Evolutionary conservation across 192 early-diverging fungal species (phyloP).

Genomic region (Linnemannia schmuckeri): DNA sequence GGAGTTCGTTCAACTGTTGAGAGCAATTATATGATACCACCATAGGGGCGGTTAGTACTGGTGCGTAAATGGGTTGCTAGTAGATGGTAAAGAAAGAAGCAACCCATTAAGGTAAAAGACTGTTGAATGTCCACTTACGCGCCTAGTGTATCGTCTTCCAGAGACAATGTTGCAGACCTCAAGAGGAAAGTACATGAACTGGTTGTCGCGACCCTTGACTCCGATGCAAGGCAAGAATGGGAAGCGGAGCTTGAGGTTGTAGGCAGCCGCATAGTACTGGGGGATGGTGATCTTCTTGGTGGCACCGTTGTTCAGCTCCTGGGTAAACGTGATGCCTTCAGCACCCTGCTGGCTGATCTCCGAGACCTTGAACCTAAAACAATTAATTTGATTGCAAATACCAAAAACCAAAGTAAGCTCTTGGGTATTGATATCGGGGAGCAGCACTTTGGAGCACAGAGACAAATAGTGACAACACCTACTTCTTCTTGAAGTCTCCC

Average conservation of each 20-base stretch:
- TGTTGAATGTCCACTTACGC: slow-evolving; percentile 77
- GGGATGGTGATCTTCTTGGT: slow-evolving; percentile 67
- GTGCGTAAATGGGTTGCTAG: not conserved
- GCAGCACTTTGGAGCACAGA: not conserved
- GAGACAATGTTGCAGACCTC: slow-evolving; percentile 88
- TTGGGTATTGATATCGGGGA: not conserved
- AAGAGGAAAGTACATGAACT: slow-evolving; percentile 76
- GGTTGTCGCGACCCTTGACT: slow-evolving; percentile 60
- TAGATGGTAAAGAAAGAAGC: not conserved
- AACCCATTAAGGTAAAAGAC: slow-evolving; percentile 42
- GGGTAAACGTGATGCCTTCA: slow-evolving; percentile 76
- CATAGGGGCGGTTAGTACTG: not conserved
- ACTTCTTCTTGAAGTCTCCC: slow-evolving; percentile 58
- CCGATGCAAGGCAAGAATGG: slow-evolving; percentile 86
- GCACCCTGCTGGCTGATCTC: slow-evolving; percentile 72
- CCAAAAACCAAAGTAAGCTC: not conserved
- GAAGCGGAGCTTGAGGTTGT: slow-evolving; percentile 76
- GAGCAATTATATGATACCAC: too few species aligned
- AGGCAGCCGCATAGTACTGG: slow-evolving; percentile 80
- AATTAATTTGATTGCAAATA: not conserved
- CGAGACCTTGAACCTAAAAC: slow-evolving; percentile 70
- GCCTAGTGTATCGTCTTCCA: slow-evolving; percentile 85
- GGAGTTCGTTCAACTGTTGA: slow-evolving; percentile 81
- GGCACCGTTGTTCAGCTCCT: slow-evolving; percentile 60
- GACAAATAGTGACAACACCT: not conserved